These are phyloP conservation scores for Rhodotorula kratochvilovae DNA, from an alignment of 768 basidiomycete species.

Conservation along the genomic window DNA sequence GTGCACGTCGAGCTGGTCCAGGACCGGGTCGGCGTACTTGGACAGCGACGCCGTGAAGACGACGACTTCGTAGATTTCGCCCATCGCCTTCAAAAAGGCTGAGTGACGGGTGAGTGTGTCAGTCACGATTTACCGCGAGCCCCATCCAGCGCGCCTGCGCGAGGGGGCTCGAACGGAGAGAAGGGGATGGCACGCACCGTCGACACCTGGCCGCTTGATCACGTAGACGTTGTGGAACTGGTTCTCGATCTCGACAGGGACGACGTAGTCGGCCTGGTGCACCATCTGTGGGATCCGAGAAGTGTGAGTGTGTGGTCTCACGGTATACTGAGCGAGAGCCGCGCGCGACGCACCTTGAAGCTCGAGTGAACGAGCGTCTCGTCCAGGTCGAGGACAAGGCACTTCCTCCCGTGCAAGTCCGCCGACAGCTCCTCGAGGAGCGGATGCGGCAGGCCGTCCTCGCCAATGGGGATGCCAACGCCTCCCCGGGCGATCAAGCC, in stretches of 20 bases:
- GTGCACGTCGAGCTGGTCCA: slow-evolving; percentile 91
- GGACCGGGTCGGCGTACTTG: slow-evolving; percentile 99
- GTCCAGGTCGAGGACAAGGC: slow-evolving; percentile 91
- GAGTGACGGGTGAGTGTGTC: neutral
- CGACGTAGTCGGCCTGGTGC: slow-evolving; percentile 90
- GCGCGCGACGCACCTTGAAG: slow-evolving; percentile 71
- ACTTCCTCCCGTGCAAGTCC: slow-evolving; percentile 82
- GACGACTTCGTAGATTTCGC: slow-evolving; percentile 94
- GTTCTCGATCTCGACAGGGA: slow-evolving; percentile 97
- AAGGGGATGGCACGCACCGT: slow-evolving; percentile 56
- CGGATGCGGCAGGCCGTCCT: slow-evolving; percentile 83
- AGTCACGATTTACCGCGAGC: too few relatives aligned
- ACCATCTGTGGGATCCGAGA: slow-evolving; percentile 62
- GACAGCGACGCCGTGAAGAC: slow-evolving; percentile 96
- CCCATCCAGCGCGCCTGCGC: too few relatives aligned
- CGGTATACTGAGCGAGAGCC: neutral
- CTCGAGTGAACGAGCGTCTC: slow-evolving; percentile 96
- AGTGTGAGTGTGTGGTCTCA: too few relatives aligned
- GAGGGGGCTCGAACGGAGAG: too few relatives aligned
- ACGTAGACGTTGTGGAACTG: slow-evolving; percentile 99
- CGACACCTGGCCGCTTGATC: slow-evolving; percentile 96
- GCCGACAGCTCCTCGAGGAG: slow-evolving; percentile 78
- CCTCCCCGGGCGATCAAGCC: slow-evolving; percentile 83
- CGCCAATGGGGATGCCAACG: slow-evolving; percentile 87
- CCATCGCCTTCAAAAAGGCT: slow-evolving; percentile 91